Base-by-base conservation (phyloP, 768 basidiomycete species). In the Pisolithus tinctorius region DNA sequence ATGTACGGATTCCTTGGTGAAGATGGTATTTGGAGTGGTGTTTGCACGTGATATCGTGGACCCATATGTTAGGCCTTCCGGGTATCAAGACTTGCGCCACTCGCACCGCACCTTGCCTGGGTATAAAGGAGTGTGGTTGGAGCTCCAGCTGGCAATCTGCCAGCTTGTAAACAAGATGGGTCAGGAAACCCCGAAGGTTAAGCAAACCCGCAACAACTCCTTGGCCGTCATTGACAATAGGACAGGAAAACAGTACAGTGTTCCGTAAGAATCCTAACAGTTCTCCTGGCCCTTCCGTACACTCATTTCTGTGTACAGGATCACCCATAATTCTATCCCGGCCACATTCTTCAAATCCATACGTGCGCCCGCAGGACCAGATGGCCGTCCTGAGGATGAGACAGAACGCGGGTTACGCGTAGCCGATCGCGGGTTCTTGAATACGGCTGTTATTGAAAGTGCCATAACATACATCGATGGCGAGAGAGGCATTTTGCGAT, bases 381-480 rank as follows among this genome's bases (percentile, higher is more conserved):
- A 77, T 1, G 87, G 89, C 64, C 74, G 84, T 30, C 79, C 80
- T 53, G 89, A 93, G 75, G 84, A 91, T 66, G 88, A 91, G 70
- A 84, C 87, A 0, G 78, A 84, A 67, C 87, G 83, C 53, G 91
- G 91, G 0, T 71, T 93, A 20, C 81, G 89, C 30, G 81, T 93
- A 16, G 70, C 80, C 25, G 89, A 92, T 71, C 82, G 80, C 67
- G 89, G 87, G 13, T 93, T 88, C 67, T 63, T 90, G 65, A 90
- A 91, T 56, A 91, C 88, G 6, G 87, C 88, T 43, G 86, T 90
- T 48, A 77, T 90, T 51, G 72, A 81, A 57, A 90, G 87, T 57
- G 69, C 79, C 60, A 93, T 95, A 59, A 93, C 92, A 0, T 94
- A 84, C 58, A 95, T 95, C 56, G 92, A 95, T 62, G 93, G 93